Conservation (phyloP, 2,329 filamentous ascomycete genomes). For the Elsinoe arachidis region DNA sequence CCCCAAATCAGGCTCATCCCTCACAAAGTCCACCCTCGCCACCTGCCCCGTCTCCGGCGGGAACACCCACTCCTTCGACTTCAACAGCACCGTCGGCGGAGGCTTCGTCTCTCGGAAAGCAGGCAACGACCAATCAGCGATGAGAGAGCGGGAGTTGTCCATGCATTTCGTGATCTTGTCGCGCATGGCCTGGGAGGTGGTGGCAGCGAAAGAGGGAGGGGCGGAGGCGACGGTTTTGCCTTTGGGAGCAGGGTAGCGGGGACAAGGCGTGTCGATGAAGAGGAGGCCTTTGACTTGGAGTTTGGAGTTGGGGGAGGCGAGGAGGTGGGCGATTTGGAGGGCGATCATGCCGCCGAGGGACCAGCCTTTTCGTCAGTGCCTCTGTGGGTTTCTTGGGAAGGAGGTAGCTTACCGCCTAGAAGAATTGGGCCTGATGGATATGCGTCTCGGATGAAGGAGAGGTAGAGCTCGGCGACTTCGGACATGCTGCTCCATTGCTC, state of each 20-base stretch:
- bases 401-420: neutral
- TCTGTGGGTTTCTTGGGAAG: too few species aligned
- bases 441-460: neutral
- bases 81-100: slow-evolving; percentile 1
- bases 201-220: neutral
- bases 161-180: slow-evolving; percentile 7
- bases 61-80: neutral
- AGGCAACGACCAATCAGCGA: neutral
- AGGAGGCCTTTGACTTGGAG: slow-evolving; percentile 1
- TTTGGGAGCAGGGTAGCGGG: neutral
- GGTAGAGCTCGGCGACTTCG: neutral
- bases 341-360: slow-evolving; percentile 9
- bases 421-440: neutral
- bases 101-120: neutral
- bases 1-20: neutral
- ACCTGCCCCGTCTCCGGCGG: neutral
- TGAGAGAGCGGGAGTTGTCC: neutral
- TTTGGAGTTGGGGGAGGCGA: neutral
- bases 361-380: neutral
- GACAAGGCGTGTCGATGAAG: slow-evolving; percentile 4
- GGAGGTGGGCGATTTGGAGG: neutral
- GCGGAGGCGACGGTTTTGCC: neutral
- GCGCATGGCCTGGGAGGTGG: neutral
- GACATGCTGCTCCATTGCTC: neutral
- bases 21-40: neutral